Evolutionary conservation across 1,284 basidiomycete species (phyloP).

Genomic region (Rhizopogon hawkerae): DNA sequence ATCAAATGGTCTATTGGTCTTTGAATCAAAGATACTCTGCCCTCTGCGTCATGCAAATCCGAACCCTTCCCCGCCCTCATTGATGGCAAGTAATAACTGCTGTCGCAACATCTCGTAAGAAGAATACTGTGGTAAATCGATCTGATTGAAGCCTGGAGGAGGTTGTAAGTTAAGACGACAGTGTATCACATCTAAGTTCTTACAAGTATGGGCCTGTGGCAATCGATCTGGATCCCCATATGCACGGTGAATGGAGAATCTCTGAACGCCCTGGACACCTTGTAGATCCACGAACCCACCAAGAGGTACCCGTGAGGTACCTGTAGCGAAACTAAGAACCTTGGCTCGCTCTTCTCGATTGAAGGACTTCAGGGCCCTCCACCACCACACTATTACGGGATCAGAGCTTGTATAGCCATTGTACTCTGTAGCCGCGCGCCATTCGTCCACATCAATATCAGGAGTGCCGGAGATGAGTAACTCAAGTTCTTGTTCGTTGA

Average conservation of each 20-base stretch:
- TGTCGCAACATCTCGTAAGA: constrained; percentile 92
- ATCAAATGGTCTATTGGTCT: constrained; percentile 4
- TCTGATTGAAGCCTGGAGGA: constrained; percentile 67
- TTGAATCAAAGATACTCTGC: constrained; percentile 7
- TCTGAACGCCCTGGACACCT: constrained; percentile 90
- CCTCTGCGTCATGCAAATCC: constrained; percentile 55
- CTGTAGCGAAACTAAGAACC: constrained; percentile 94
- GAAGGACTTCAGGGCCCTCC: constrained; percentile 96
- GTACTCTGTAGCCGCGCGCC: constrained; percentile 92
- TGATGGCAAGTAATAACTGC: constrained; percentile 81
- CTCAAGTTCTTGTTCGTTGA: constrained; percentile 97
- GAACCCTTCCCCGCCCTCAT: constrained; percentile 89
- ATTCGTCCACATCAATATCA: constrained; percentile 98
- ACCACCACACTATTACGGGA: constrained; percentile 98
- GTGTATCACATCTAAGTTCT: constrained; percentile 17
- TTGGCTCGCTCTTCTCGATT: constrained; percentile 95
- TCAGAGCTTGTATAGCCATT: constrained; percentile 82
- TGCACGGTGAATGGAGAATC: constrained; percentile 93
- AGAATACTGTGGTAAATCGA: constrained; percentile 84
- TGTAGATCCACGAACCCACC: constrained; percentile 90
- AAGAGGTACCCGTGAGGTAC: constrained; percentile 88
- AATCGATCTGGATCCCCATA: constrained; percentile 81
- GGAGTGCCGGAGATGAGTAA: constrained; percentile 96
- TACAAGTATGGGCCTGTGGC: constrained; percentile 89
- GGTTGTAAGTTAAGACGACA: constrained; percentile 8